Evolutionary conservation across 345 rosid species (phyloP).

Genomic region (Salix suchowensis): DNA sequence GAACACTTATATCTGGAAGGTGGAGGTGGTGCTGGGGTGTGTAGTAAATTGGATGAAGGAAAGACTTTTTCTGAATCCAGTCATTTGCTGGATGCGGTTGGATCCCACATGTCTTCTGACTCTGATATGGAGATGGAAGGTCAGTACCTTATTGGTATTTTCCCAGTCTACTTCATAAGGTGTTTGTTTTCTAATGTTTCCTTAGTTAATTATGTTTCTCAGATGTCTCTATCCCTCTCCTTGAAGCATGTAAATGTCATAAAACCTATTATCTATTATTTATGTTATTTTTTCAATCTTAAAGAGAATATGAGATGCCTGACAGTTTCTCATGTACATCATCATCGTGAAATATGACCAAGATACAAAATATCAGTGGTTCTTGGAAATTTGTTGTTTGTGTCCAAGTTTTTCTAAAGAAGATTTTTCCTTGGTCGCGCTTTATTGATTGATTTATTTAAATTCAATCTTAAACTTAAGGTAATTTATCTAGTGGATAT

Average conservation of each 20-base stretch:
- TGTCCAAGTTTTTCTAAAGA: neutral
- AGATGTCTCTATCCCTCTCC: neutral
- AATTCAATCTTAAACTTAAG: neutral
- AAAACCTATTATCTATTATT: neutral
- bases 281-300: neutral
- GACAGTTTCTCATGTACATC: neutral
- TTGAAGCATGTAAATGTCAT: neutral
- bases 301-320: neutral
- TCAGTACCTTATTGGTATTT: constrained; percentile 17
- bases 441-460: neutral
- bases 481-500: neutral
- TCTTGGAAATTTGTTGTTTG: neutral
- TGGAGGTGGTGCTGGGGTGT: neutral
- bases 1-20: neutral
- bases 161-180: neutral
- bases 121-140: constrained; percentile 97
- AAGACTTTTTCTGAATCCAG: neutral
- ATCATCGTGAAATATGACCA: neutral
- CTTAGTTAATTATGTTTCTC: neutral
- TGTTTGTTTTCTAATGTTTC: neutral
- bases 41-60: constrained; percentile 16
- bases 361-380: neutral
- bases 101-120: constrained; percentile 33
- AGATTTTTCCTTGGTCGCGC: neutral
- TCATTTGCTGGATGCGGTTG: constrained; percentile 12